These are phyloP conservation scores for Alectoria sarmentosa DNA, from an alignment of 495 filamentous ascomycete species.

Conservation along the genomic window DNA sequence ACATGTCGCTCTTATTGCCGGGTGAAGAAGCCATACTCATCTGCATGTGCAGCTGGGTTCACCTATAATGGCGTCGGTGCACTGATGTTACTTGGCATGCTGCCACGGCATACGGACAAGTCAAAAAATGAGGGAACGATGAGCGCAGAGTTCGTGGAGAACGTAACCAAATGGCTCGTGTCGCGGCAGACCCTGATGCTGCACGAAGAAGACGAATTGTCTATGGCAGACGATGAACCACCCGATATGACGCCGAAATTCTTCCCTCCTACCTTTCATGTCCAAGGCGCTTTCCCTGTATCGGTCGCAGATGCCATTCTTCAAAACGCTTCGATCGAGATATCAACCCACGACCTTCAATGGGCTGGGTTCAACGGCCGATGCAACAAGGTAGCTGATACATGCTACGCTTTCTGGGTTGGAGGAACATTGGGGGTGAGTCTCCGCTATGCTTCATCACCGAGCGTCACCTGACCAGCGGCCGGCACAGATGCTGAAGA, in stretches of 20 bases:
- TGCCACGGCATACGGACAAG: slow-evolving; percentile 27
- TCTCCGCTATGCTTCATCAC: slow-evolving; percentile 2
- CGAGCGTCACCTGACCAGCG: slow-evolving; percentile 16
- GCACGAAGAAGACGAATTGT: slow-evolving; percentile 43
- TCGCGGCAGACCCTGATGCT: slow-evolving; percentile 59
- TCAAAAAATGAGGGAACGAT: slow-evolving; percentile 4
- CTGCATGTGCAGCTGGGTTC: slow-evolving; percentile 58
- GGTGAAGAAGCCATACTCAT: slow-evolving; percentile 22
- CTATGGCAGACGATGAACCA: slow-evolving; percentile 11
- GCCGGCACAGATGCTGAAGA: slow-evolving; percentile 54
- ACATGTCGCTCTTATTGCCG: slow-evolving; percentile 23
- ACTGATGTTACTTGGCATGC: slow-evolving; percentile 59
- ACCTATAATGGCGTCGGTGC: slow-evolving; percentile 79
- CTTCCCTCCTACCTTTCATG: slow-evolving; percentile 12
- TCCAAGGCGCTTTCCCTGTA: slow-evolving; percentile 10
- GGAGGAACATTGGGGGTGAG: slow-evolving; percentile 59
- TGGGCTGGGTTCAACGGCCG: slow-evolving; percentile 78
- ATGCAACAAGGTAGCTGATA: slow-evolving; percentile 82
- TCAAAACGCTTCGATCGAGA: slow-evolving; percentile 4
- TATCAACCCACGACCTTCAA: slow-evolving; percentile 36
- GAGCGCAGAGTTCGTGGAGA: slow-evolving; percentile 33
- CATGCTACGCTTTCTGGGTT: slow-evolving; percentile 93
- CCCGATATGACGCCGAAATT: neutral
- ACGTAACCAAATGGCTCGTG: slow-evolving; percentile 56
- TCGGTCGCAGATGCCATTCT: neutral